Evolutionary conservation across 139 green algal species (phyloP), one percentile per base, ranked within the genome.

Genomic region (Picochlorum sp.): DNA sequence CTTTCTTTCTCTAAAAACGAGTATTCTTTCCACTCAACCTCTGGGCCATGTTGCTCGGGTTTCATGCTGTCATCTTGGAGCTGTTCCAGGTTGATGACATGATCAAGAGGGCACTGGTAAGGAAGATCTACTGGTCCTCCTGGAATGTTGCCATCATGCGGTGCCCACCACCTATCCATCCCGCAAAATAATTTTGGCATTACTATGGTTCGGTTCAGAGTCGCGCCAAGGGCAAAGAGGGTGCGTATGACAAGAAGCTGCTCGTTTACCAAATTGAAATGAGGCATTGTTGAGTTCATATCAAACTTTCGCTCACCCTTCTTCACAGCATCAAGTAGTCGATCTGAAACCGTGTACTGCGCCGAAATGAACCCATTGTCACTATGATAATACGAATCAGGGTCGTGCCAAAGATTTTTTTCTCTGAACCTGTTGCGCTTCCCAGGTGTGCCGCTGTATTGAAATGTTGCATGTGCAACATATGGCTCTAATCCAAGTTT

Each of bases 371-470:
- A 61, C 37, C 55, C 55, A 16, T 14, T 9, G 13, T 14, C 7
- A 35, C 49, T 13, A 20, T 51, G 12, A 51, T 50, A 83, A 39
- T 83, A 82, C n/a, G 64, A 55, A 16, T 59, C 57, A 1, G 59
- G 58, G 40, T 83, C 76, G 31, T 64, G 16, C 82, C 89, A 98
- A 31, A 93, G 54, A 68, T 79, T 64, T 10, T 61, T 59, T 69
- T 98, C 91, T 7, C 91, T 76, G 65, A 98, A 80, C 55, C 91
- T 80, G 55, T 98, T 73, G 20, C 86, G 73, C 82, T 98, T 98
- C 47, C 91, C 91, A 0, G 82, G 68, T 4, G 85, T 95, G 63
- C 91, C 91, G 10, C 70, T 83, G 68, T 87, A 98, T 71, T 98
- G 84, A 69, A 96, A 98, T 6, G 90, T 98, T 36, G 83, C 80